Evolutionary conservation across 345 rosid species (phyloP), one percentile per base, ranked within the genome.

Genomic region (Cardamine occulta): DNA sequence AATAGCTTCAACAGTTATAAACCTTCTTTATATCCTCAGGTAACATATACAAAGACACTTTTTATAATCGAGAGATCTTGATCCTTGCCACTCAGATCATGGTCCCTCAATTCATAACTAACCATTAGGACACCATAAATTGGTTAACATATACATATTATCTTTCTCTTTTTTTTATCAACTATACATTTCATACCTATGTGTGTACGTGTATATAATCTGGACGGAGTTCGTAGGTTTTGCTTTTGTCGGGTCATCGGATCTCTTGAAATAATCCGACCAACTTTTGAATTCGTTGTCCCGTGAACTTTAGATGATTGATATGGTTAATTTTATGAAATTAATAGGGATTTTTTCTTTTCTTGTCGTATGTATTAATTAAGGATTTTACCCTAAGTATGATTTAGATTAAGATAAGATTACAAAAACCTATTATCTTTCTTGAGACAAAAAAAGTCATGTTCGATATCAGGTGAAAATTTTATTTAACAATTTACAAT

Each of bases 1-100:
- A 40, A 63, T 42, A 68, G 52, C 66, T 71, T 57, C 44, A 71
- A 74, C 62, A 70, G 15, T 73, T 85, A 68, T 23, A 71, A 65
- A 58, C 86, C 89, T 31, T 78, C 87, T 14, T 78, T 81, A 60
- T 83, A 78, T 64, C 76, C 72, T 74, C 96, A 89, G 93, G 97
- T 91, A 77, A 47, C 57, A 4, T 15, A 24, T 63, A 62, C 7
- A 62, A 24, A 45, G 21, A 23, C 52, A 14, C 21, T 40, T 14
- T 14, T 40, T 42, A 40, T 40, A 42, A 3, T 44, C 7, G 3
- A 40, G 17, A 39, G 51, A 39, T 62, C 47, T 5, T 4, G 32
- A 62, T 39, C 7, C 24, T 17, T 48, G 4, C 23, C 23, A 17
- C 52, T 17, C 23, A 8, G 4, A 47, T 47, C 52, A 47, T 47